Evolutionary conservation across 371 early-diverging fungal species (phyloP).

Genomic region (Blyttiomyces sp.): DNA sequence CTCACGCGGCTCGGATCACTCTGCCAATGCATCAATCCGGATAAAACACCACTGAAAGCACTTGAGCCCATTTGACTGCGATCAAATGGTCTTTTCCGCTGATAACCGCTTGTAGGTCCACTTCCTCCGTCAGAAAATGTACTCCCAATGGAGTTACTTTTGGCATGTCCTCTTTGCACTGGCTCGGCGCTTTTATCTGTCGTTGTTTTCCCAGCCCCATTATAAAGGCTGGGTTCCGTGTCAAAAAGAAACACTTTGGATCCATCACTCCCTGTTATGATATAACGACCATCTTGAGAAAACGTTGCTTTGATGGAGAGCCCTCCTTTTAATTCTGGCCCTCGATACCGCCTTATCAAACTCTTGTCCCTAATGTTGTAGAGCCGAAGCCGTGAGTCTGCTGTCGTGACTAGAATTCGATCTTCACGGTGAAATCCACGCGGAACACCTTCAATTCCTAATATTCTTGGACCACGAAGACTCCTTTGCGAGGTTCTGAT

Average conservation of each 20-base stretch:
- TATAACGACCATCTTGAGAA: constrained; percentile 65
- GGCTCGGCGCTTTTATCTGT: background rate
- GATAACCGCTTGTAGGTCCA: background rate
- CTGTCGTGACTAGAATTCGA: constrained; percentile 67
- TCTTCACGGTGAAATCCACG: constrained; percentile 22
- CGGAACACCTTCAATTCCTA: constrained; percentile 9
- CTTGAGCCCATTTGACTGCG: constrained; percentile 1
- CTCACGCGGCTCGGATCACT: constrained; percentile 20
- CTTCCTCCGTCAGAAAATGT: background rate
- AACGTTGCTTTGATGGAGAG: constrained; percentile 61
- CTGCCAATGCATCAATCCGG: constrained; percentile 38
- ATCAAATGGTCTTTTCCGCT: background rate
- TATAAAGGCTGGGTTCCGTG: constrained; percentile 41
- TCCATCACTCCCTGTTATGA: constrained; percentile 83
- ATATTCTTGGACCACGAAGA: constrained; percentile 1
- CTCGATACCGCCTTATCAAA: constrained; percentile 71
- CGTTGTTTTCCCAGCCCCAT: background rate
- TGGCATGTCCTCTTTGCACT: background rate
- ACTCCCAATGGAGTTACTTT: background rate
- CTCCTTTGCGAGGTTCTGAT: constrained; percentile 39
- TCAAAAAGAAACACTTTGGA: constrained; percentile 72
- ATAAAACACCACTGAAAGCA: constrained; percentile 15
- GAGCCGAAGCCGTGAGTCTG: constrained; percentile 78
- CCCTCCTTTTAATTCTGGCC: constrained; percentile 66
- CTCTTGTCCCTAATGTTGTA: constrained; percentile 71